A percentile compares a stretch with the other conserved stretches of the same genome.
These are phyloP conservation scores for Melampsora occidentalis DNA, from an alignment of 1,284 basidiomycete genomes.

Conservation along the genomic window DNA sequence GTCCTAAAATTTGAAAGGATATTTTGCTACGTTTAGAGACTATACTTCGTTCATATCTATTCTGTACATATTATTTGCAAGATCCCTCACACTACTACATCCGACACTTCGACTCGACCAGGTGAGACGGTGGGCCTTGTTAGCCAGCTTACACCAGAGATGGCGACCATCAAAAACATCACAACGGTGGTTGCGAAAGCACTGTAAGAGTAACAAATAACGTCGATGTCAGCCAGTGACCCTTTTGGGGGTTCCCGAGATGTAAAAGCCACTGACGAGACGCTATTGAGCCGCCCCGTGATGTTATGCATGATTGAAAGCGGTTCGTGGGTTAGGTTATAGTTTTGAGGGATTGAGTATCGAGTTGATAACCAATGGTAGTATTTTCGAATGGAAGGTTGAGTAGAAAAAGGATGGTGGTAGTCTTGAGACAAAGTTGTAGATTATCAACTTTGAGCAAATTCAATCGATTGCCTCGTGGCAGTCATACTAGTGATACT, in stretches of 20 bases:
- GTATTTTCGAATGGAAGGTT: no score
- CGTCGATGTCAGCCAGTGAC: background rate
- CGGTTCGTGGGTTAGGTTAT: no score
- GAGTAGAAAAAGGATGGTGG: no score
- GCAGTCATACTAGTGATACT: no score
- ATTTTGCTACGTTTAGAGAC: background rate
- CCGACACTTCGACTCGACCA: conserved; percentile 34
- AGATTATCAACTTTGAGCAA: no score
- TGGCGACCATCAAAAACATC: conserved; percentile 8
- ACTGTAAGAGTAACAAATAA: conserved; percentile 10
- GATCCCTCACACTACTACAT: conserved; percentile 31
- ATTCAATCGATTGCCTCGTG: no score
- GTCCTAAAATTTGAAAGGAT: background rate
- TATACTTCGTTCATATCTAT: background rate
- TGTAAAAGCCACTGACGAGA: conserved; percentile 23
- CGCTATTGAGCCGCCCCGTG: conserved; percentile 28
- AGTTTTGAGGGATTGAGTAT: no score
- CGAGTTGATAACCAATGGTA: no score
- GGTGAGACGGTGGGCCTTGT: conserved; percentile 24
- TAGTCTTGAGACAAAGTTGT: no score
- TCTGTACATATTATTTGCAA: background rate
- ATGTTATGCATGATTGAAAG: conserved; percentile 27
- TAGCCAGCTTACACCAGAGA: conserved; percentile 23
- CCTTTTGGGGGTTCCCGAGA: background rate
- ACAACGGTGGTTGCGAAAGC: conserved; percentile 24